Evolutionary conservation across 2,329 filamentous ascomycete species (phyloP).

Genomic region (Davidsoniella virescens): DNA sequence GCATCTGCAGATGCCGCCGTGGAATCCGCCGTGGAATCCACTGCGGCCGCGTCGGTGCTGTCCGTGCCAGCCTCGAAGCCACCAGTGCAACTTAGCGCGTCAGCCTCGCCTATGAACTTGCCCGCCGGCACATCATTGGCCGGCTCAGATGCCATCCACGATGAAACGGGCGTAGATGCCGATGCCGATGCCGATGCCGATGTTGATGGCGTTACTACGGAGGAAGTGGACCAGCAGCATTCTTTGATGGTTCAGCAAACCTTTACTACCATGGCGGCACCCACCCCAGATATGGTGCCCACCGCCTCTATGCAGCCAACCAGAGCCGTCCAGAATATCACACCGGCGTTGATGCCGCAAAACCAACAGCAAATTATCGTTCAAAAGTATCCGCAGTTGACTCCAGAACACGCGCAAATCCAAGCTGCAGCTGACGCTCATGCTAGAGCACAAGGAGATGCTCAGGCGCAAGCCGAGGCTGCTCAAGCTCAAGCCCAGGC

Average conservation of each 20-base stretch:
- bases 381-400: constrained; percentile 1
- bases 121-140: not conserved
- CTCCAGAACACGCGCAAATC: constrained; percentile 2
- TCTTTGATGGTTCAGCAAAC: not conserved
- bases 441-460: constrained; percentile 6
- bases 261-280: not conserved
- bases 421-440: constrained; percentile 4
- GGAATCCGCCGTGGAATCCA: not conserved
- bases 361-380: not conserved
- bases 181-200: no score
- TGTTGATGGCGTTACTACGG: not conserved
- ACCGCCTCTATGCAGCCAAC: constrained; percentile 1
- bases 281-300: constrained; percentile 2
- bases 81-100: not conserved
- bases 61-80: not conserved
- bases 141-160: not conserved
- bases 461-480: constrained; percentile 1
- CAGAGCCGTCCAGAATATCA: not conserved
- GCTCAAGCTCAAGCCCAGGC: constrained; percentile 3
- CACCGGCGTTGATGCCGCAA: not conserved
- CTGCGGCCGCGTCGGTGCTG: not conserved
- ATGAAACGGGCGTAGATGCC: not conserved
- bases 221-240: not conserved
- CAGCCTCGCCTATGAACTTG: not conserved
- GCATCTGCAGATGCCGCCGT: not conserved